Conservation (phyloP, 495 filamentous ascomycete species). For the Penicillium odoratum region DNA sequence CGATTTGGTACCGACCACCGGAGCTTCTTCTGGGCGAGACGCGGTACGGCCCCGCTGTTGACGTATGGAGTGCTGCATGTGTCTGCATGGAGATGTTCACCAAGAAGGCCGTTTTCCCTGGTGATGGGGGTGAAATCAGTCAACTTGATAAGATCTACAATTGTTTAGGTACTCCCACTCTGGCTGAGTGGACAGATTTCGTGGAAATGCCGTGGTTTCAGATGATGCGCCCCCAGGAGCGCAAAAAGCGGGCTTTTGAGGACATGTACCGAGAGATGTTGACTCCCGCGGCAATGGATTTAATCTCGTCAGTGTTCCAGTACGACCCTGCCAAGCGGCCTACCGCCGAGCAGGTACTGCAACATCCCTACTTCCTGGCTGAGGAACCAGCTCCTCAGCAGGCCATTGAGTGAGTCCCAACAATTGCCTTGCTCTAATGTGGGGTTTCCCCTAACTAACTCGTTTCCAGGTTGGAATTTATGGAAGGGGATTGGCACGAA, state of each 20-base stretch:
- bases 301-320: constrained; percentile 76
- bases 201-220: constrained; percentile 96
- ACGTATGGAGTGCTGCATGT: constrained; percentile 97
- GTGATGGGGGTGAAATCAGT: constrained; percentile 90
- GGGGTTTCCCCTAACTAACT: constrained; percentile 16
- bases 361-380: constrained; percentile 83
- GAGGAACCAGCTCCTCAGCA: constrained; percentile 80
- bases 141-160: constrained; percentile 96
- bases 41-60: constrained; percentile 89
- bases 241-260: constrained; percentile 74
- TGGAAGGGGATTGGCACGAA: constrained; percentile 98
- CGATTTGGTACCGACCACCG: constrained; percentile 90
- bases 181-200: constrained; percentile 80
- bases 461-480: constrained; percentile 65
- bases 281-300: constrained; percentile 75
- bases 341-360: constrained; percentile 78
- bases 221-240: constrained; percentile 74
- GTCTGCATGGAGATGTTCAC: constrained; percentile 98
- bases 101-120: constrained; percentile 90
- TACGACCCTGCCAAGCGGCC: constrained; percentile 88
- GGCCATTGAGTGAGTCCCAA: constrained; percentile 73
- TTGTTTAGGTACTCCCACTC: constrained; percentile 85
- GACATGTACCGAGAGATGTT: constrained; percentile 75
- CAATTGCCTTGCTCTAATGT: neutral
- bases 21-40: constrained; percentile 95